Conservation (phyloP, 2,329 filamentous ascomycete species). For the Chrysoporthe cubensis region DNA sequence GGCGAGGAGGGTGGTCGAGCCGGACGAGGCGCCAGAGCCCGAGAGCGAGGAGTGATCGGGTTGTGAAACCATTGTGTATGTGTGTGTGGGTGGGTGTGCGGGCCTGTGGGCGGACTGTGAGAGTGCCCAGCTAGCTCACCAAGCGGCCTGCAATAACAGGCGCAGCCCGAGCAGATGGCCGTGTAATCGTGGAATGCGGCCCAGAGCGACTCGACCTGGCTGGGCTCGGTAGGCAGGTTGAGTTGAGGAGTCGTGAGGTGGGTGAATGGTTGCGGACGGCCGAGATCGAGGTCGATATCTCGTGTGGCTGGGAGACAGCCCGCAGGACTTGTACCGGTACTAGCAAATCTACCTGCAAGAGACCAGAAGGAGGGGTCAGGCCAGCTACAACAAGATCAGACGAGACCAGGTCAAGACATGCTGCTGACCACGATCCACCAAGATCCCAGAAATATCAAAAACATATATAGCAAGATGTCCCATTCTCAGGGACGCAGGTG, state of each 20-base stretch:
- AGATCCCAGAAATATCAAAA: neutral
- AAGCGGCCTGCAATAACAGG: slow-evolving; percentile 9
- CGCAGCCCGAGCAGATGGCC: neutral
- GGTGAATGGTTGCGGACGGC: neutral
- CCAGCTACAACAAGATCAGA: neutral
- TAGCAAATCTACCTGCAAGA: slow-evolving; percentile 7
- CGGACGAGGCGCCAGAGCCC: slow-evolving; percentile 23
- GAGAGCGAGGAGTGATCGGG: slow-evolving; percentile 36
- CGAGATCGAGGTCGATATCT: slow-evolving; percentile 13
- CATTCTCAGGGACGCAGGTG: neutral
- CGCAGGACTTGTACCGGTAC: slow-evolving; percentile 6
- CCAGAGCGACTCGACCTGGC: neutral
- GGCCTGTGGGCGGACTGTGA: neutral
- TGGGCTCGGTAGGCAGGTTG: neutral
- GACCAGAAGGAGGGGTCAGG: slow-evolving; percentile 4
- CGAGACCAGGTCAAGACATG: neutral
- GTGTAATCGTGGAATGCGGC: neutral
- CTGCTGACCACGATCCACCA: neutral
- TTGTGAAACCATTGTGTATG: slow-evolving; percentile 39
- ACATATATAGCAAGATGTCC: neutral
- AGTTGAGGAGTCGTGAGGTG: slow-evolving; percentile 15
- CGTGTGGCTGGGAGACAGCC: slow-evolving; percentile 9
- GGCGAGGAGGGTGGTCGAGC: slow-evolving; percentile 36
- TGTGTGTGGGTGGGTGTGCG: too few relatives aligned
- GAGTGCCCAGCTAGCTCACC: too few relatives aligned